Conservation (phyloP, 2,329 filamentous ascomycete species). For the Chaetothyriales sp. region DNA sequence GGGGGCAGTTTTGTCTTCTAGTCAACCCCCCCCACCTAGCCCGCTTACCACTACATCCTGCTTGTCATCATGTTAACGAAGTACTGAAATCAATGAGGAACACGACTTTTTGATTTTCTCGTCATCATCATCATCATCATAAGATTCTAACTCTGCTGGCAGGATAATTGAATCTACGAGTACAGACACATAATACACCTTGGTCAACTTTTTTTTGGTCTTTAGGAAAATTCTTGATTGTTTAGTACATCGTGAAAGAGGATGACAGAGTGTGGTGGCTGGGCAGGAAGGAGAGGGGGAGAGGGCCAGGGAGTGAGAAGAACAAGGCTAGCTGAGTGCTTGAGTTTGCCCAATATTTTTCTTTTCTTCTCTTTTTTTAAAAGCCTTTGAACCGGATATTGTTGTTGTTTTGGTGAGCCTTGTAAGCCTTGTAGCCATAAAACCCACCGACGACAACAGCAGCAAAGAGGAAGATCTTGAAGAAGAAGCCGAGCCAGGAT, state of each 20-base stretch:
- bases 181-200: no score
- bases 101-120: background rate
- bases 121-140: background rate
- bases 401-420: conserved; percentile 39
- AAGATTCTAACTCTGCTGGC: background rate
- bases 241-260: no score
- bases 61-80: background rate
- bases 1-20: background rate
- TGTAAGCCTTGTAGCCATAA: conserved; percentile 71
- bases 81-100: background rate
- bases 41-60: background rate
- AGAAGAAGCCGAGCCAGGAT: conserved; percentile 56
- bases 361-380: background rate
- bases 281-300: no score
- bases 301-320: no score
- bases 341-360: background rate
- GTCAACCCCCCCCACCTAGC: background rate
- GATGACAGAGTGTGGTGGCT: no score
- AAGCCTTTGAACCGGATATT: conserved; percentile 16
- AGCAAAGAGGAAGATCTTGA: conserved; percentile 69
- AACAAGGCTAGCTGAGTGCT: background rate
- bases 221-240: no score
- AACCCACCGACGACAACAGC: conserved; percentile 58
- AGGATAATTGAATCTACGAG: background rate
- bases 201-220: no score